A percentile compares a stretch with the other conserved stretches of the same genome.
phyloP scores from a whole-genome alignment of 2,329 filamentous ascomycete genomes.

The Botryotinia globosa region DNA sequence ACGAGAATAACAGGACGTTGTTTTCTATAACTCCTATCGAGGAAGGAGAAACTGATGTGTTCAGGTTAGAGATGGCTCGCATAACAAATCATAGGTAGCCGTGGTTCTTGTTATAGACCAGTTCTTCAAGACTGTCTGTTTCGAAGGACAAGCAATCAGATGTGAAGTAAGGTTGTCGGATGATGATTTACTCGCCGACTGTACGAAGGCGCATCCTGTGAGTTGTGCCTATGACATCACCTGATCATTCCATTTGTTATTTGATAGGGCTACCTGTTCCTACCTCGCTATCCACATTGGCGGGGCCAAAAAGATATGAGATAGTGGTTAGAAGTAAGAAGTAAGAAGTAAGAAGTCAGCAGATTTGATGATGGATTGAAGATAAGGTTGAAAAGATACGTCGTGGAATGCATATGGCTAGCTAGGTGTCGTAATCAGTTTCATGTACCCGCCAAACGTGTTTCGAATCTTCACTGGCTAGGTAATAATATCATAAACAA shows the following conservation, averaged over 20 bases:
- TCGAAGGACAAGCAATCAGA: background rate
- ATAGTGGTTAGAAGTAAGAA: background rate
- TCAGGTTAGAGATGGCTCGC: background rate
- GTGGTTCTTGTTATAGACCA: background rate
- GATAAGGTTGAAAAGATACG: background rate
- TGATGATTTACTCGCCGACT: background rate
- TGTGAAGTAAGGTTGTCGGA: background rate
- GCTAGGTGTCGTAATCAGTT: background rate
- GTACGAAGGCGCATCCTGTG: background rate
- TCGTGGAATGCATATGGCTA: background rate
- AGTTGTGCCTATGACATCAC: background rate
- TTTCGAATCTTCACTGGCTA: background rate
- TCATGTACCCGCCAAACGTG: background rate
- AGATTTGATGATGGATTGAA: background rate
- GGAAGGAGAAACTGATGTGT: background rate
- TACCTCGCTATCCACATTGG: background rate
- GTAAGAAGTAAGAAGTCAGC: no score
- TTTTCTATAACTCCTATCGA: background rate
- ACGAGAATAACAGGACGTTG: background rate
- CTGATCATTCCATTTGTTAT: background rate
- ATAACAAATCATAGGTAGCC: background rate
- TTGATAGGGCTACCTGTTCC: background rate
- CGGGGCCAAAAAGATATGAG: background rate
- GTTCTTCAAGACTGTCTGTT: background rate
- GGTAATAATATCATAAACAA: background rate